Percentiles rank a stretch among this genome's conserved stretches.
phyloP scores from a whole-genome alignment of 148 eudicot genomes.

The Rhododendron simsii region DNA sequence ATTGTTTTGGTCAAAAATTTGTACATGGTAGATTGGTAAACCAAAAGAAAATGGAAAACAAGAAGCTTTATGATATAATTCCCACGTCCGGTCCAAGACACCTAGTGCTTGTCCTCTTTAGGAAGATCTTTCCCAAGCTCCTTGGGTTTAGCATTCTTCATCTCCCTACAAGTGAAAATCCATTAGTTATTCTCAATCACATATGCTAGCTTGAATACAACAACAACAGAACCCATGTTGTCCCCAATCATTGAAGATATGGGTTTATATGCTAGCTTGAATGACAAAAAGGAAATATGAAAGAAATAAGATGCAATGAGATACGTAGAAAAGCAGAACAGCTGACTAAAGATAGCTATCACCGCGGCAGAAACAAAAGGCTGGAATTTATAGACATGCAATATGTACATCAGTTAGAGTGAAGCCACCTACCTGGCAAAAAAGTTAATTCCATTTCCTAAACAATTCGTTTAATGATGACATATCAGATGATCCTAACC shows the following conservation, averaged over 20 bases:
- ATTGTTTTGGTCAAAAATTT: slow-evolving; percentile 4
- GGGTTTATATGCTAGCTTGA: background rate
- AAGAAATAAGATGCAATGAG: background rate
- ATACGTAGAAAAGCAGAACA: background rate
- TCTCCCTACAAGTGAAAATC: slow-evolving; percentile 18
- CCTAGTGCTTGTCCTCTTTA: slow-evolving; percentile 36
- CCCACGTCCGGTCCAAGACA: background rate
- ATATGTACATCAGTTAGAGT: background rate
- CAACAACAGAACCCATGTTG: too few relatives aligned
- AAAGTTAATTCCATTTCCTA: background rate
- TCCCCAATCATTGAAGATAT: too few relatives aligned
- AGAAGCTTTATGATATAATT: background rate
- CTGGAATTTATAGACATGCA: background rate
- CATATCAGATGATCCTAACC: background rate
- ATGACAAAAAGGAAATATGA: background rate
- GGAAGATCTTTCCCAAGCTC: slow-evolving; percentile 43
- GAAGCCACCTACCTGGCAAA: background rate
- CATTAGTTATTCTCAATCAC: background rate
- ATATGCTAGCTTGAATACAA: background rate
- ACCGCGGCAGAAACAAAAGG: background rate
- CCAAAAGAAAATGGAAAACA: background rate
- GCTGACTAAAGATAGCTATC: background rate
- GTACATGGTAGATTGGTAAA: background rate
- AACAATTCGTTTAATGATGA: background rate
- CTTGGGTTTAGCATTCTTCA: slow-evolving; percentile 50